These are phyloP conservation scores for Globisporangium recalcitrans DNA, from an alignment of 352 stramenopile species.

Conservation along the genomic window DNA sequence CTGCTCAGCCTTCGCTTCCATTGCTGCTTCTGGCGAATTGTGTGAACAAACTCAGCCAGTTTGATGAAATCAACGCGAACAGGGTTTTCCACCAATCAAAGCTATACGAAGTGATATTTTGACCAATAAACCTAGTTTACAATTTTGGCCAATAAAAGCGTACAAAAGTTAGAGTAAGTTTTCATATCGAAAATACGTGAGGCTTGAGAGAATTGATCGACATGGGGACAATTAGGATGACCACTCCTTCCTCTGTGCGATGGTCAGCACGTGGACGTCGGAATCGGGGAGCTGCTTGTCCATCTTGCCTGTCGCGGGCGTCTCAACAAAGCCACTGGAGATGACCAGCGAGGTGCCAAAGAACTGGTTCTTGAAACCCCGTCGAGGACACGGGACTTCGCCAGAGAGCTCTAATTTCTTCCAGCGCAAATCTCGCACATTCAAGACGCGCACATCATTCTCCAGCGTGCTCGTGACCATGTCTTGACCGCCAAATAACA, in stretches of 20 bases:
- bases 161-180: not conserved
- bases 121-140: not conserved
- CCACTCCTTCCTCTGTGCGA: not conserved
- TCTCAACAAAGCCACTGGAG: conserved; percentile 65
- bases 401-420: conserved; percentile 24
- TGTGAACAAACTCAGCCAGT: not conserved
- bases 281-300: conserved; percentile 52
- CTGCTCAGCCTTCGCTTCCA: not conserved
- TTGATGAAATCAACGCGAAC: not conserved
- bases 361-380: conserved; percentile 77
- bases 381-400: conserved; percentile 42
- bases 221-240: not conserved
- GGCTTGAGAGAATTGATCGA: not conserved
- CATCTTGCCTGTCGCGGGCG: conserved; percentile 28
- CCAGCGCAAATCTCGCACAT: conserved; percentile 34
- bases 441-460: conserved; percentile 48
- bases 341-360: conserved; percentile 71
- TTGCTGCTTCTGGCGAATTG: not conserved
- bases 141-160: no score
- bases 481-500: conserved; percentile 65
- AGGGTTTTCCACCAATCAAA: not conserved
- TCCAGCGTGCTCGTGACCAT: conserved; percentile 35
- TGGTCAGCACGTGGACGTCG: conserved; percentile 51
- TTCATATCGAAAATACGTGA: not conserved
- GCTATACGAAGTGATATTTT: not conserved